phyloP scores from a whole-genome alignment of 495 filamentous ascomycete species.

The Penicillium paxilli region DNA sequence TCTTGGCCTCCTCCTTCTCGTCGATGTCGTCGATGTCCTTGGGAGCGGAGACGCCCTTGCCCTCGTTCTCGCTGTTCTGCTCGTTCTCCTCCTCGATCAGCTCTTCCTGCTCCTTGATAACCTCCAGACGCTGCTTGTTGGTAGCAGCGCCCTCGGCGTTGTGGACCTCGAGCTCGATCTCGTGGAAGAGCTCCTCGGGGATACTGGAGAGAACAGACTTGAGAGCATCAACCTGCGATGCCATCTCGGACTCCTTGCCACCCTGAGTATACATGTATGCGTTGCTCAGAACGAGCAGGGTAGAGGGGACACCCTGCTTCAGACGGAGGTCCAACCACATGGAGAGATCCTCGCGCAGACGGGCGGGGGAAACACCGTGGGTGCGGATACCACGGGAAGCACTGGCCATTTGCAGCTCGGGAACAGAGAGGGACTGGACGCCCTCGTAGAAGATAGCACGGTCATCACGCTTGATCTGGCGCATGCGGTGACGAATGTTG shows the following conservation, averaged over 20 bases:
- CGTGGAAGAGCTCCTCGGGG: conserved; percentile 98
- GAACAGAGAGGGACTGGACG: conserved; percentile 86
- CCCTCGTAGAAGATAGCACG: conserved; percentile 93
- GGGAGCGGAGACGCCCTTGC: conserved; percentile 51
- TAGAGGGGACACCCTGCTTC: conserved; percentile 90
- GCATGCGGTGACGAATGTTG: conserved; percentile 95
- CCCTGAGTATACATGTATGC: conserved; percentile 89
- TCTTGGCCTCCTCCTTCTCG: conserved; percentile 58
- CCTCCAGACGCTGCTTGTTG: conserved; percentile 99
- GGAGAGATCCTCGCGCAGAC: conserved; percentile 86
- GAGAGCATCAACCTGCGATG: conserved; percentile 89
- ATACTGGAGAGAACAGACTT: conserved; percentile 90
- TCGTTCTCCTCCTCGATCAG: conserved; percentile 96
- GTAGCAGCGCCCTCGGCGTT: conserved; percentile 96
- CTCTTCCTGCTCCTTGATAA: conserved; percentile 97
- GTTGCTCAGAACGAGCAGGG: conserved; percentile 92
- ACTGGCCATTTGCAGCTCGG: conserved; percentile 88
- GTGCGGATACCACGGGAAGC: conserved; percentile 90
- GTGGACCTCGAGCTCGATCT: conserved; percentile 98
- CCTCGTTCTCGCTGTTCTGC: conserved; percentile 76
- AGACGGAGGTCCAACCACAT: conserved; percentile 94
- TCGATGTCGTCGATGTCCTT: conserved; percentile 84
- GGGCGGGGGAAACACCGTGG: conserved; percentile 81
- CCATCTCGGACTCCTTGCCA: conserved; percentile 84
- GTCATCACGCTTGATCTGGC: conserved; percentile 98